Evolutionary conservation across 1,284 basidiomycete genomes (phyloP).

Genomic region (Fereydounia khargensis): DNA sequence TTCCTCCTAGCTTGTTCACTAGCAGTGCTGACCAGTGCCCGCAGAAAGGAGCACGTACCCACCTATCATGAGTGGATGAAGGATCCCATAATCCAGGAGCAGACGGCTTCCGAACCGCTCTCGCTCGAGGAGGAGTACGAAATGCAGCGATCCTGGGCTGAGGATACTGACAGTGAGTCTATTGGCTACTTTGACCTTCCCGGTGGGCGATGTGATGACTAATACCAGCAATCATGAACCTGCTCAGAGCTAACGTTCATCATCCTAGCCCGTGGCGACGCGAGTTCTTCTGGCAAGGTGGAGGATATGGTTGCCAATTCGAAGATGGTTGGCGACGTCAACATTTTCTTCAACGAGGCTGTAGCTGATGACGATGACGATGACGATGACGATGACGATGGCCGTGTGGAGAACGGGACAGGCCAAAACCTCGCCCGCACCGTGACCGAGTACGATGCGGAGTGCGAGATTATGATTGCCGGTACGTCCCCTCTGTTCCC

Average conservation of each 20-base stretch:
- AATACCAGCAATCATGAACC: no score
- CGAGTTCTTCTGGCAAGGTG: constrained; percentile 6
- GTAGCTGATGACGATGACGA: constrained; percentile 18
- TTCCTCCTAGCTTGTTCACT: no score
- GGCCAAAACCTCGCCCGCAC: constrained; percentile 45
- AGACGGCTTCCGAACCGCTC: constrained; percentile 84
- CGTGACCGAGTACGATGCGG: constrained; percentile 65
- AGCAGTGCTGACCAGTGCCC: no score
- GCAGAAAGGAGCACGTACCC: constrained; percentile 62
- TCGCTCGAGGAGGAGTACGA: constrained; percentile 79
- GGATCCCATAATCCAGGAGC: constrained; percentile 69
- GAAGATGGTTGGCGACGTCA: constrained; percentile 86
- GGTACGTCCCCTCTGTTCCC: constrained; percentile 58
- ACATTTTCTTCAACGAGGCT: constrained; percentile 68
- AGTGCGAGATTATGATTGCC: constrained; percentile 81
- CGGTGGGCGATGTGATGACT: no score
- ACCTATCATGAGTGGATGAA: constrained; percentile 88
- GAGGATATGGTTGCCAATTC: constrained; percentile 24
- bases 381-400: constrained; percentile 14
- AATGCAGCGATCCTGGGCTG: constrained; percentile 87
- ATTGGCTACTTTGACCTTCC: not conserved
- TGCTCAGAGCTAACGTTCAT: constrained; percentile 95
- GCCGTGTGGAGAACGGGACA: constrained; percentile 46
- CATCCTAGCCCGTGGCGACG: constrained; percentile 62
- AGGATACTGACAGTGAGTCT: constrained; percentile 76